Base-by-base conservation (phyloP, 495 filamentous ascomycete genomes). In the Podospora pseudopauciseta region DNA sequence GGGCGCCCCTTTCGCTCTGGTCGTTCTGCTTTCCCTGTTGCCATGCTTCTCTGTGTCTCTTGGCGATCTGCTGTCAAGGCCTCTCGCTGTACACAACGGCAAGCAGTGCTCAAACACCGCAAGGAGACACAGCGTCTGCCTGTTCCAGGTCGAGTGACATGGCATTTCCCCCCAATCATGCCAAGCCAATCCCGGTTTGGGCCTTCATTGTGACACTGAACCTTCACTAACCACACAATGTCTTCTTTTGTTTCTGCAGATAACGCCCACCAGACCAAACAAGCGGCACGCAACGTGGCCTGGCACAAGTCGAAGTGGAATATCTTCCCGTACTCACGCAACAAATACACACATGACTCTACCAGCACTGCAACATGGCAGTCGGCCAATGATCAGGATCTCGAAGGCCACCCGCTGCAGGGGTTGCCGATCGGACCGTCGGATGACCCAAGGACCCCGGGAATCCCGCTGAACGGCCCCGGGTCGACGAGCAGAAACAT, bases 231-330 rank as follows among this genome's bases (percentile, higher is more conserved):
- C 39, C 39, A 49, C 34, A 39, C 39, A 49, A 49, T 49, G 39
- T 16, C 39, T 49, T 49, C 39, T 49, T 49, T 16, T 49, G 5
- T 32, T 19, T 18, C 28, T 63, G 54, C 54, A 70, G 64, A 66
- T 34, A 66, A 70, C 34, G 23, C 59, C 19, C 66, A 63, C 64
- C 39, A 53, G n/a, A 70, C 20, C 28, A 63, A 56, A 58, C 55
- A 55, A 53, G 64, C 26, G 32, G 68, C 68, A 3, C 27, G 16
- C 53, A 66, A 58, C 19, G 68, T 34, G 23, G 68, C 68, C 23
- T 34, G 60, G 59, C 64, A 64, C 15, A 20, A 39, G 20, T 23
- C 44, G 9, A 55, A 11, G 20, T 64, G 44, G 27, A 63, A 63
- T 5, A 18, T 54, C 20, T 62, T 70, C 2, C 60, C 64, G 0